A percentile compares a stretch with the other conserved stretches of the same genome.
phyloP scores from a whole-genome alignment of 208 protist genomes.

The Naegleria fowleri region DNA sequence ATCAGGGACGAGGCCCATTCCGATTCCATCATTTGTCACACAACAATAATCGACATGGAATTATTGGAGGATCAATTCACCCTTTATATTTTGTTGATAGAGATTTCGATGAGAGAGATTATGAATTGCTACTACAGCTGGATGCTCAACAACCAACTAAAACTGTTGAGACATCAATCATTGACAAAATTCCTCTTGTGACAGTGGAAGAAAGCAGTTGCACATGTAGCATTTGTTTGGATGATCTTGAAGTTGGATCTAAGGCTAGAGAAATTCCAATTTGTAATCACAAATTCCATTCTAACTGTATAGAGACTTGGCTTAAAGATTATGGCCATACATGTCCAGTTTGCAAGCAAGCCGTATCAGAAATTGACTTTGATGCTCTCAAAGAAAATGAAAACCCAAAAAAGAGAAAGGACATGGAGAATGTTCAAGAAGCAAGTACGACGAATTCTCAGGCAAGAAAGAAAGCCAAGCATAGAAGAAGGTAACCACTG shows the following conservation, averaged over 20 bases:
- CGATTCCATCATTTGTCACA: not conserved
- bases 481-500: not conserved
- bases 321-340: not conserved
- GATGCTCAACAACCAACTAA: not conserved
- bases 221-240: not conserved
- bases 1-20: not conserved
- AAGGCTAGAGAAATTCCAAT: not conserved
- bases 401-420: not conserved
- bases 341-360: not conserved
- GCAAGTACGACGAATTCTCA: not conserved
- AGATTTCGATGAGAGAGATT: conserved; percentile 12
- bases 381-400: not conserved
- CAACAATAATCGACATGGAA: not conserved
- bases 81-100: not conserved
- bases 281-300: conserved; percentile 4
- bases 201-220: not conserved
- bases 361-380: not conserved
- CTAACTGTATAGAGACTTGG: conserved; percentile 6
- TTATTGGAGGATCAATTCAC: not conserved
- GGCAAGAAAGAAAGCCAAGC: not conserved
- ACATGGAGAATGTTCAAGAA: not conserved
- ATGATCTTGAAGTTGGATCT: not conserved
- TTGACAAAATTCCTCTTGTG: not conserved
- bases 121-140: not conserved
- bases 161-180: not conserved